A percentile compares a stretch with the other conserved stretches of the same genome.
Conservation (phyloP, 2,329 filamentous ascomycete genomes). For the Tothia fuscella region DNA sequence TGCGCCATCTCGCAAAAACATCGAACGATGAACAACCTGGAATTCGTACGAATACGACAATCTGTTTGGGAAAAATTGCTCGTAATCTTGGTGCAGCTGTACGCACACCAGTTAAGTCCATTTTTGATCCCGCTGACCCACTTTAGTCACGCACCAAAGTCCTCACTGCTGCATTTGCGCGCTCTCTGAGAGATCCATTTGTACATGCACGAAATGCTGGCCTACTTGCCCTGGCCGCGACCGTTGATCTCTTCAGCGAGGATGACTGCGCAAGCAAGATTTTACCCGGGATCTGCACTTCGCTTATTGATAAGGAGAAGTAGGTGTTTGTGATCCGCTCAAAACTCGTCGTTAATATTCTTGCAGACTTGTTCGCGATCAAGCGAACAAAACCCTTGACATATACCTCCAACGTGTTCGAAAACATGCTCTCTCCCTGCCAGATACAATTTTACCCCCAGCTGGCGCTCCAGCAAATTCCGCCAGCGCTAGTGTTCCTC, state of each 20-base stretch:
- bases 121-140: conserved; percentile 2
- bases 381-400: conserved; percentile 81
- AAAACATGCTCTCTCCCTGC: conserved; percentile 65
- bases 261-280: conserved; percentile 81
- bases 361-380: conserved; percentile 64
- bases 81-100: conserved; percentile 63
- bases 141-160: conserved; percentile 70
- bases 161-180: conserved; percentile 79
- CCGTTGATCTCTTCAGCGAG: conserved; percentile 72
- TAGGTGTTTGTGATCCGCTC: conserved; percentile 17
- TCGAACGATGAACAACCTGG: conserved; percentile 96
- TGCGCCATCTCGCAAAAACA: conserved; percentile 85
- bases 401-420: conserved; percentile 71
- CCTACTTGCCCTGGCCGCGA: conserved; percentile 74
- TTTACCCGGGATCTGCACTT: conserved; percentile 71
- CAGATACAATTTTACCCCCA: conserved; percentile 66
- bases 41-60: conserved; percentile 95
- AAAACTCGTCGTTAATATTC: background rate
- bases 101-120: conserved; percentile 16
- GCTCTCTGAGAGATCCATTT: conserved; percentile 85
- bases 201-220: conserved; percentile 87
- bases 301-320: conserved; percentile 90
- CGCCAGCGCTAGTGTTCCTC: conserved; percentile 39
- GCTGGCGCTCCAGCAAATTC: conserved; percentile 24
- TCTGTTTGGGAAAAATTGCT: conserved; percentile 91